Evolutionary conservation across 495 filamentous ascomycete genomes (phyloP).

Genomic region (Staphylotrichum longicolle): DNA sequence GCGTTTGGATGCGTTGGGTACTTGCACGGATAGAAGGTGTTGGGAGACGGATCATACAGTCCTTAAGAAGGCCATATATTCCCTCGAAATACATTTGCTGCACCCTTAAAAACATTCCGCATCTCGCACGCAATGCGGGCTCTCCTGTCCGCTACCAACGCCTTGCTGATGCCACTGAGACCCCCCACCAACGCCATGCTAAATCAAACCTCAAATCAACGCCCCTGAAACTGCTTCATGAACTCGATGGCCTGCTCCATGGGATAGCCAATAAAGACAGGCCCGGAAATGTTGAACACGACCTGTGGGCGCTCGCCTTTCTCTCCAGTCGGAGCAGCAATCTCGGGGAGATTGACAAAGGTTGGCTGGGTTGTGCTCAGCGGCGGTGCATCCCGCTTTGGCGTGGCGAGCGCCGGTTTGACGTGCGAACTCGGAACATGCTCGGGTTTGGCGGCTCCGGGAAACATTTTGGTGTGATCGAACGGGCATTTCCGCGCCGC

Average conservation of each 20-base stretch:
- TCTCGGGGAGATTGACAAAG: conserved; percentile 40
- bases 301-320: conserved; percentile 52
- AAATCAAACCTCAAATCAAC: conserved; percentile 13
- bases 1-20: not conserved
- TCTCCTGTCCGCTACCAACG: not conserved
- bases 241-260: conserved; percentile 72
- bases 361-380: conserved; percentile 34
- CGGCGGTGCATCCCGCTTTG: conserved; percentile 23
- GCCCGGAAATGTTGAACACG: conserved; percentile 69
- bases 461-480: conserved; percentile 43
- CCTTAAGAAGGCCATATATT: not conserved
- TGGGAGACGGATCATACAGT: not conserved
- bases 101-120: too few relatives aligned
- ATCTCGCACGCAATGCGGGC: too few relatives aligned
- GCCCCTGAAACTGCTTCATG: conserved; percentile 55
- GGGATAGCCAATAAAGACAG: conserved; percentile 85
- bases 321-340: conserved; percentile 25
- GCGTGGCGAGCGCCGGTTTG: conserved; percentile 27
- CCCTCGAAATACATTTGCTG: not conserved
- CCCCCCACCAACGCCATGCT: not conserved
- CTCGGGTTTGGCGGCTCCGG: conserved; percentile 22
- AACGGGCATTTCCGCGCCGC: conserved; percentile 45
- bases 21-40: not conserved
- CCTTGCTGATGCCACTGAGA: conserved; percentile 9
- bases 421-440: conserved; percentile 17